phyloP scores from a whole-genome alignment of 805 yeast species.

The Blastobotrys americana region DNA sequence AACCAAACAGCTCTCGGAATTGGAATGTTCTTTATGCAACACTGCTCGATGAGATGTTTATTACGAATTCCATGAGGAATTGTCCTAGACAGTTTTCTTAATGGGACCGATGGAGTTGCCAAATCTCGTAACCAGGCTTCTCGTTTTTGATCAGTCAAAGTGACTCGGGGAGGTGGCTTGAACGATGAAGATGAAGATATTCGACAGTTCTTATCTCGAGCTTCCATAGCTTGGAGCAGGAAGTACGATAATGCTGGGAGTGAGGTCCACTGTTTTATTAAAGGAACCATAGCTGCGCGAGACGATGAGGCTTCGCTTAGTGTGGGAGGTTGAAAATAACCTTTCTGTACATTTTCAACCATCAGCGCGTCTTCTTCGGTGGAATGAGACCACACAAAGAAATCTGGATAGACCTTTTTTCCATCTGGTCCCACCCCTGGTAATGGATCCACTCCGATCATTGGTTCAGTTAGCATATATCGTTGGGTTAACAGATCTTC shows the following conservation, averaged over 20 bases:
- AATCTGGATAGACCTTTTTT: slow-evolving; percentile 52
- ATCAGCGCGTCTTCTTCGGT: slow-evolving; percentile 47
- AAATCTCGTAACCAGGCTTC: slow-evolving; percentile 82
- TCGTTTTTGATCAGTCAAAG: slow-evolving; percentile 76
- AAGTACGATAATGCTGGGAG: slow-evolving; percentile 45
- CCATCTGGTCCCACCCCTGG: slow-evolving; percentile 13
- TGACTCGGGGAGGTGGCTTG: slow-evolving; percentile 83
- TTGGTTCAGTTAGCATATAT: slow-evolving; percentile 30
- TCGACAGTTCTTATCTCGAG: slow-evolving; percentile 40
- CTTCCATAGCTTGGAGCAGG: slow-evolving; percentile 42
- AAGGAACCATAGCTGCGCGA: slow-evolving; percentile 44
- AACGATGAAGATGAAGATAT: slow-evolving; percentile 47
- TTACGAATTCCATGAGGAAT: slow-evolving; percentile 88
- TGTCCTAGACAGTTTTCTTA: slow-evolving; percentile 62
- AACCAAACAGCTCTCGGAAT: slow-evolving; percentile 84
- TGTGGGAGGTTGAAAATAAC: slow-evolving; percentile 56
- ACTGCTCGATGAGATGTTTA: slow-evolving; percentile 62
- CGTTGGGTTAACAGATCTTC: slow-evolving; percentile 26
- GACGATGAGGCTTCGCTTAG: slow-evolving; percentile 71
- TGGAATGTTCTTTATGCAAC: slow-evolving; percentile 63
- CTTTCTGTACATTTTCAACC: slow-evolving; percentile 56
- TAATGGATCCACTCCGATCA: slow-evolving; percentile 30
- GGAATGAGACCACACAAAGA: slow-evolving; percentile 60
- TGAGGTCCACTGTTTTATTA: slow-evolving; percentile 33
- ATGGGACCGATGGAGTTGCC: slow-evolving; percentile 58